phyloP scores from a whole-genome alignment of 176 grass and related monocot species.

The Tillandsia fasciculata region DNA sequence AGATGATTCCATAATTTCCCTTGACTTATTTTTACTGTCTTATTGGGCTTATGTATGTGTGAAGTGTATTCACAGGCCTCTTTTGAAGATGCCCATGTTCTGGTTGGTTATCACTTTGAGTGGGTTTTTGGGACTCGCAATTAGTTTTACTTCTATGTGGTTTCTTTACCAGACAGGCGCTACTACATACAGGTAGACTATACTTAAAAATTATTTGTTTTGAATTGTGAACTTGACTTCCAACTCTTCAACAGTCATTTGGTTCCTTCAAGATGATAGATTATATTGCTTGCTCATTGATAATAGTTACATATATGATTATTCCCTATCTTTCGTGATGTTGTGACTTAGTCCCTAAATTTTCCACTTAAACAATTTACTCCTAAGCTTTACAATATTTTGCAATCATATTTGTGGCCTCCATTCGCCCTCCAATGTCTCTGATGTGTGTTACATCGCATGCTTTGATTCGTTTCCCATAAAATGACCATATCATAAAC shows the following conservation, averaged over 20 bases:
- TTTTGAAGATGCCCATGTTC: conserved; percentile 72
- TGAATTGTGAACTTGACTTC: background rate
- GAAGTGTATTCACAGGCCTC: conserved; percentile 55
- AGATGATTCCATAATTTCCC: background rate
- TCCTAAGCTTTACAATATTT: too few species aligned
- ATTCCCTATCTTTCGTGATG: too few species aligned
- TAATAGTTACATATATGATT: too few species aligned
- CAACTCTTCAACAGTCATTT: background rate
- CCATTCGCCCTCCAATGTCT: too few species aligned
- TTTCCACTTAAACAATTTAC: too few species aligned
- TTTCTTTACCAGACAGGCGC: conserved; percentile 95
- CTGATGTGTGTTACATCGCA: too few species aligned
- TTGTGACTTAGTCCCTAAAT: too few species aligned
- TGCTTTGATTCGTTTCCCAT: too few species aligned
- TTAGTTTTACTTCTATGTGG: conserved; percentile 97
- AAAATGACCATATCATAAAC: too few species aligned
- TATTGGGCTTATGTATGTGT: conserved; percentile 27
- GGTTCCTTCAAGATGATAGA: too few species aligned
- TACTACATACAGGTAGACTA: conserved; percentile 74
- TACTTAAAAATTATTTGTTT: conserved; percentile 3
- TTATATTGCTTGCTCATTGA: too few species aligned
- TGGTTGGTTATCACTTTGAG: conserved; percentile 77
- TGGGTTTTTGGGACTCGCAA: conserved; percentile 81
- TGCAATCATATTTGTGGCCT: too few species aligned
- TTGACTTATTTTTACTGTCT: background rate